Conservation (phyloP, 2,329 filamentous ascomycete species). For the Aureobasidium leucospermi region DNA sequence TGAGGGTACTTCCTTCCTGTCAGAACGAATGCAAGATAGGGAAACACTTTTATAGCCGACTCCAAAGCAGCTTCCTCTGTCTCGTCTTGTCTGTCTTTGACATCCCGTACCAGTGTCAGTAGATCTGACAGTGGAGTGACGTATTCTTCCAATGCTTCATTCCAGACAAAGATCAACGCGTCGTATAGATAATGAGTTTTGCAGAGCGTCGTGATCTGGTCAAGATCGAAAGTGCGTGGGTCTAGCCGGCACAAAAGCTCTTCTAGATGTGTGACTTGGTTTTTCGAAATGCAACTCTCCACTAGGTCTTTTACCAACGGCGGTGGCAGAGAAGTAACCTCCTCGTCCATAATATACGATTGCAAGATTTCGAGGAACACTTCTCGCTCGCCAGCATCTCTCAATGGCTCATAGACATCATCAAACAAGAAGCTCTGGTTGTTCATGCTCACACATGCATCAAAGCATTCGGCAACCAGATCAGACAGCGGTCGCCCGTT, state of each 20-base stretch:
- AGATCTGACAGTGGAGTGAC: constrained; percentile 85
- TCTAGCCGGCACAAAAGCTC: constrained; percentile 93
- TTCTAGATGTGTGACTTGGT: constrained; percentile 71
- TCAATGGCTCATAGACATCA: constrained; percentile 83
- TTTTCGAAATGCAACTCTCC: constrained; percentile 67
- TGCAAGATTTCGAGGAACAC: constrained; percentile 86
- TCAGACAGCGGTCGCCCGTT: constrained; percentile 5
- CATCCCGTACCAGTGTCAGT: constrained; percentile 53
- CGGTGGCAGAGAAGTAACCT: constrained; percentile 69
- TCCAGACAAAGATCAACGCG: constrained; percentile 95
- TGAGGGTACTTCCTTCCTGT: constrained; percentile 90
- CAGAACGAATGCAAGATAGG: constrained; percentile 85
- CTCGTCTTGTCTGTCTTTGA: constrained; percentile 54
- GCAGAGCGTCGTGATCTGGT: constrained; percentile 84
- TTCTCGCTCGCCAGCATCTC: constrained; percentile 63
- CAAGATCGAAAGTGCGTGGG: constrained; percentile 83
- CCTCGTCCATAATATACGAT: constrained; percentile 73
- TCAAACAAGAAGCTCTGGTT: constrained; percentile 84
- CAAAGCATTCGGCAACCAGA: constrained; percentile 62
- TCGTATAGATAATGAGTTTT: constrained; percentile 90
- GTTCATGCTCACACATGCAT: constrained; percentile 69
- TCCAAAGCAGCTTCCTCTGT: constrained; percentile 45
- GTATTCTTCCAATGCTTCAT: constrained; percentile 79
- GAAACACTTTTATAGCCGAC: constrained; percentile 76
- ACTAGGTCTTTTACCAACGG: constrained; percentile 81